Base-by-base conservation (phyloP, 2,329 filamentous ascomycete species). In the Sarocladium brachiariae region DNA sequence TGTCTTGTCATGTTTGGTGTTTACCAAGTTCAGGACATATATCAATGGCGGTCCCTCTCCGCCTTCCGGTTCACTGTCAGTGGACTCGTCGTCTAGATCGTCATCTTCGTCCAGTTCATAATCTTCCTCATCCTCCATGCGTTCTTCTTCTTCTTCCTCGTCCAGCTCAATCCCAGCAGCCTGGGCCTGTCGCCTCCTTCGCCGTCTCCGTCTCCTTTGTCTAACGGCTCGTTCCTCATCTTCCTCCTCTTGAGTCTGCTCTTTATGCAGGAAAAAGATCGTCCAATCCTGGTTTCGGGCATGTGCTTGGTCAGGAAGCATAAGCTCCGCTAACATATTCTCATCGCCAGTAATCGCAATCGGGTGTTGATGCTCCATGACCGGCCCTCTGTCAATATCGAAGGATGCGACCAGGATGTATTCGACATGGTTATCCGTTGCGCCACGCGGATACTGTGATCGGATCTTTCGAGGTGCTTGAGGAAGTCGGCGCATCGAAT, bases 291-390 rank as follows among this genome's bases (percentile, higher is more conserved):
- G 91, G 62, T 87, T 92, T 34, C 93, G 82, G 54, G 93, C 83
- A 70, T 99, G 93, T 19, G 92, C 90, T 69, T 97, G 92, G 68
- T 99, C 93, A 0, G 93, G 93, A 65, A 99, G 73, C 93, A 99
- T 99, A 62, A 99, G 80, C 73, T 99, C 93, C 6, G 93, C 93
- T 63, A 99, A 71, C 91, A 97, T 97, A 62, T 95, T 87, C 71
- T 99, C 93, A 65, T 99, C 92, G 27, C 93, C 92, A 48, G 90
- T 96, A 55, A 99, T 97, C 48, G 92, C 84, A 37, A 89, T 85
- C 0, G 93, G 93, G 64, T 92, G 99, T 65, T 99, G 93, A 65
- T 99, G 91, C 65, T 99, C 93, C 93, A 99, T 97, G 59, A 96
- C 84, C 43, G 92, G 92, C 2, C 93, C 93, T 50, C 89, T 84